Conservation (phyloP, 2,329 filamentous ascomycete genomes). For the Apiospora malaysiana region DNA sequence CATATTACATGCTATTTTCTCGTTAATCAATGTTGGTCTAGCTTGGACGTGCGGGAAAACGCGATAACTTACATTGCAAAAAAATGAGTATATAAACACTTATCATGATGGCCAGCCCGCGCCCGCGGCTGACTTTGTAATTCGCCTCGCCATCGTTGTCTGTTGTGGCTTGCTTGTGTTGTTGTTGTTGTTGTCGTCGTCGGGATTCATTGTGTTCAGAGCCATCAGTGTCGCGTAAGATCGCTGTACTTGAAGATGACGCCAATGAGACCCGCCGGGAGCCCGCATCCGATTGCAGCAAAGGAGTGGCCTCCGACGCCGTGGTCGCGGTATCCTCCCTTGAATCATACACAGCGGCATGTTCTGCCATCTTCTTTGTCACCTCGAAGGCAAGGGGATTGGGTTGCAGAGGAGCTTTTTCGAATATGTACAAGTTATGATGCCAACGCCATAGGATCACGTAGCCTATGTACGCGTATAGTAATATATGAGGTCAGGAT, state of each 20-base stretch:
- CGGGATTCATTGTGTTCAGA: neutral
- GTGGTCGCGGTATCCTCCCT: constrained; percentile 19
- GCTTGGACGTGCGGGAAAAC: neutral
- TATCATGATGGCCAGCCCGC: constrained; percentile 53
- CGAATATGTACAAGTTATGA: neutral
- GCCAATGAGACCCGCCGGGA: constrained; percentile 24
- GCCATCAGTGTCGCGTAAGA: constrained; percentile 14
- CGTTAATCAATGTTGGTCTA: neutral
- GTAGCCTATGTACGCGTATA: neutral
- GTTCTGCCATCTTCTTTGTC: neutral
- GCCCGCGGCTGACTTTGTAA: constrained; percentile 36
- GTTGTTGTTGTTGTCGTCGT: neutral
- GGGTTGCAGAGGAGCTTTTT: neutral
- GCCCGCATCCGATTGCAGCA: constrained; percentile 31
- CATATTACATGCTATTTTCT: constrained; percentile 67
- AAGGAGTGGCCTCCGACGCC: constrained; percentile 36
- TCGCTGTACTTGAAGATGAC: constrained; percentile 25
- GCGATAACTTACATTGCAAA: constrained; percentile 53
- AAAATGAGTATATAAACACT: constrained; percentile 65
- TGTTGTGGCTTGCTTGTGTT: neutral
- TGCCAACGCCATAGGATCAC: neutral
- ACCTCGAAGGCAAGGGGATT: neutral
- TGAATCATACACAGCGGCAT: neutral
- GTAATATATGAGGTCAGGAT: neutral
- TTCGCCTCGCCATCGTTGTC: constrained; percentile 34